These are phyloP conservation scores for Fusarium nelsonii DNA, from an alignment of 2,329 filamentous ascomycete genomes.

Conservation along the genomic window DNA sequence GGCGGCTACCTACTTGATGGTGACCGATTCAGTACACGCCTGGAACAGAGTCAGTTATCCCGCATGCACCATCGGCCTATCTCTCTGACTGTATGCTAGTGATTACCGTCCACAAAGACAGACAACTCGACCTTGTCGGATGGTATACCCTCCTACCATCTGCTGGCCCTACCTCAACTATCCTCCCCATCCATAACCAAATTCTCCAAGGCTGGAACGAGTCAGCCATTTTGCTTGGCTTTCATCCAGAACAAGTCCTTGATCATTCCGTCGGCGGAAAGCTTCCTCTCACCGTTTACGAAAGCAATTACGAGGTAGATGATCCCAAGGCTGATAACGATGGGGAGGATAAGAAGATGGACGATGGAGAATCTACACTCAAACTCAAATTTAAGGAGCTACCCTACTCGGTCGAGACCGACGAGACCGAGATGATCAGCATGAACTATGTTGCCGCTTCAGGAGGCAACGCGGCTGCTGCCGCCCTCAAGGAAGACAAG, in stretches of 20 bases:
- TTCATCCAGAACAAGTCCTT: constrained; percentile 76
- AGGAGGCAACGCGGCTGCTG: constrained; percentile 79
- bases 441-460: constrained; percentile 92
- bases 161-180: constrained; percentile 76
- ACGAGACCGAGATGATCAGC: constrained; percentile 97
- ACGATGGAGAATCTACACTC: constrained; percentile 69
- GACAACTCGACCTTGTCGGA: constrained; percentile 86
- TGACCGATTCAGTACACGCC: constrained; percentile 79
- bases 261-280: constrained; percentile 76
- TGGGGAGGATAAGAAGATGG: constrained; percentile 77
- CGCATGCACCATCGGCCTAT: background rate
- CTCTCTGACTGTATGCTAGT: constrained; percentile 64
- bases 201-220: constrained; percentile 83
- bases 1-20: constrained; percentile 73
- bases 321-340: constrained; percentile 62
- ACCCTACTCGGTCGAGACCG: constrained; percentile 89
- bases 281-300: constrained; percentile 91
- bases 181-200: constrained; percentile 81
- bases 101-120: constrained; percentile 87
- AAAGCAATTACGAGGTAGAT: constrained; percentile 82
- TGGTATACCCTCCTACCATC: constrained; percentile 87
- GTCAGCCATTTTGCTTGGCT: constrained; percentile 86
- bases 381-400: constrained; percentile 84
- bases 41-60: constrained; percentile 81
- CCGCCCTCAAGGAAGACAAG: constrained; percentile 62